phyloP scores from a whole-genome alignment of 805 yeast genomes.

The Sugiyamaella mastotermitis region DNA sequence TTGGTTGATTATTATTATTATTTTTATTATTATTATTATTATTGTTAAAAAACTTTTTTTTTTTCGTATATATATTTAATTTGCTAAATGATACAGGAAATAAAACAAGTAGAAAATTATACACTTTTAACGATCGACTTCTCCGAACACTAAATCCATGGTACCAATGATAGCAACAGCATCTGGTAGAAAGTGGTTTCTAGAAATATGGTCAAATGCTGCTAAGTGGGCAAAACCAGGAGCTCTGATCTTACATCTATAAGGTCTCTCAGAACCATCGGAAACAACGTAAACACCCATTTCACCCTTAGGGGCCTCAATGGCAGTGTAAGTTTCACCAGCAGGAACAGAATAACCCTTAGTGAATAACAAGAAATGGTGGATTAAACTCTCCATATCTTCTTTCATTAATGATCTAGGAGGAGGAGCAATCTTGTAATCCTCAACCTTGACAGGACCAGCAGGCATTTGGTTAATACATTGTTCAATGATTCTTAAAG shows the following conservation, averaged over 20 bases:
- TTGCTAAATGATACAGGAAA: too few relatives aligned
- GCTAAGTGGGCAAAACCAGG: constrained; percentile 90
- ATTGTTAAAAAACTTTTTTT: neutral
- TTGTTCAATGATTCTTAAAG: constrained; percentile 81
- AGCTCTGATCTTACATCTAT: constrained; percentile 89
- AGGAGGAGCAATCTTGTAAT: constrained; percentile 78
- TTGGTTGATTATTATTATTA: neutral
- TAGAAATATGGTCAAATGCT: constrained; percentile 79
- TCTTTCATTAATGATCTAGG: constrained; percentile 78
- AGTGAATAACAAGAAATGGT: constrained; percentile 80
- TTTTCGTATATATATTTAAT: neutral
- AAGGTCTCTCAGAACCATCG: constrained; percentile 87
- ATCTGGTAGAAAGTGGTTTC: constrained; percentile 85
- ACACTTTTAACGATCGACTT: constrained; percentile 68
- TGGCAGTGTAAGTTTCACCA: constrained; percentile 87
- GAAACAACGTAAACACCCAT: constrained; percentile 87
- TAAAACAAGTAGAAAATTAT: neutral
- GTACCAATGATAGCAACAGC: constrained; percentile 93
- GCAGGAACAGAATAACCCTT: constrained; percentile 86
- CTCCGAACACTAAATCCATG: constrained; percentile 92
- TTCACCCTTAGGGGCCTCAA: constrained; percentile 94
- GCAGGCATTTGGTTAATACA: constrained; percentile 89
- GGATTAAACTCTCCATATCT: constrained; percentile 89
- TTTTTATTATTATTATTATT: neutral
- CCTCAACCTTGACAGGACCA: constrained; percentile 88